phyloP scores from a whole-genome alignment of 768 basidiomycete genomes.

The Serpula lacrymans region DNA sequence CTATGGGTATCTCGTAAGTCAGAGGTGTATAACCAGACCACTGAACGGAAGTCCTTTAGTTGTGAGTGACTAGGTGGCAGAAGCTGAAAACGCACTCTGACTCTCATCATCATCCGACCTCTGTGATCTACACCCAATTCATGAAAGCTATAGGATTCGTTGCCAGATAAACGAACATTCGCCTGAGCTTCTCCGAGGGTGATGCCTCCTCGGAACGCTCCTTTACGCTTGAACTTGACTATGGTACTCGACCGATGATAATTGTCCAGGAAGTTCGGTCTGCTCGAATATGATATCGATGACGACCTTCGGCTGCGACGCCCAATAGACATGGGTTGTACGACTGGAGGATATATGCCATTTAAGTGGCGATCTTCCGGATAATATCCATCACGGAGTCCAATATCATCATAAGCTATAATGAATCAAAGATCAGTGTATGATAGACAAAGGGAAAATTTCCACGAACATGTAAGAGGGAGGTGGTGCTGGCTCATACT shows the following conservation, averaged over 20 bases:
- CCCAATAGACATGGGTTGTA: constrained; percentile 17
- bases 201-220: constrained; percentile 60
- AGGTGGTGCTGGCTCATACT: constrained; percentile 38
- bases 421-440: neutral
- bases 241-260: constrained; percentile 49
- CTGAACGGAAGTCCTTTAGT: constrained; percentile 29
- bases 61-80: constrained; percentile 1
- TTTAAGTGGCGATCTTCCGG: constrained; percentile 16
- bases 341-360: constrained; percentile 18
- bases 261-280: constrained; percentile 35
- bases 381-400: constrained; percentile 50
- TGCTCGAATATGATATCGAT: constrained; percentile 36
- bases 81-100: constrained; percentile 48
- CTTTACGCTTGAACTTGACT: constrained; percentile 75
- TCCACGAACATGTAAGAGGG: constrained; percentile 37
- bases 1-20: constrained; percentile 73
- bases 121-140: constrained; percentile 64
- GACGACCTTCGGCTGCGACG: constrained; percentile 36
- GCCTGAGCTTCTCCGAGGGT: constrained; percentile 68
- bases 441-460: neutral
- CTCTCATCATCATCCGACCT: constrained; percentile 56
- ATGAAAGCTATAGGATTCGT: constrained; percentile 58
- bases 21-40: constrained; percentile 70
- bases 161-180: constrained; percentile 55
- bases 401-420: constrained; percentile 56